phyloP scores from a whole-genome alignment of 2,329 filamentous ascomycete genomes.

The Aspergillus fructus region DNA sequence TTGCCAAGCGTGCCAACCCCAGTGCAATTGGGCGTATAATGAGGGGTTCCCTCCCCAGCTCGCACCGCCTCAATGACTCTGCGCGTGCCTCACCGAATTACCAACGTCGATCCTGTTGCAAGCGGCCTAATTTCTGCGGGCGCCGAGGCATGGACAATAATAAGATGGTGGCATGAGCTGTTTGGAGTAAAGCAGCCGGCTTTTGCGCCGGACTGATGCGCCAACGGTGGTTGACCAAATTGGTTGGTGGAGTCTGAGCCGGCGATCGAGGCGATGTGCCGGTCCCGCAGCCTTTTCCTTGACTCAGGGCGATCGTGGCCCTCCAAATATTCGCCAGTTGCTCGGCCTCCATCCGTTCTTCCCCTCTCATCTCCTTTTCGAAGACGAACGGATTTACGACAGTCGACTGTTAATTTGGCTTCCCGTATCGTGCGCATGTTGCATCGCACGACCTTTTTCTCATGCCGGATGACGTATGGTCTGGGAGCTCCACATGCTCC shows the following conservation, averaged over 20 bases:
- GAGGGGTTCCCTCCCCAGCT: conserved; percentile 8
- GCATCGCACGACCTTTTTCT: background rate
- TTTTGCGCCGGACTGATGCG: background rate
- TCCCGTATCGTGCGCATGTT: background rate
- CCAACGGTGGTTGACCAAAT: background rate
- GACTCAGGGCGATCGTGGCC: background rate
- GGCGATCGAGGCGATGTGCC: background rate
- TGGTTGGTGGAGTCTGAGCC: background rate
- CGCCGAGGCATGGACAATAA: background rate
- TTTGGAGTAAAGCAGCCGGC: background rate
- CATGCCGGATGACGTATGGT: conserved; percentile 10
- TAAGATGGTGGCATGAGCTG: background rate
- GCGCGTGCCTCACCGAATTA: background rate
- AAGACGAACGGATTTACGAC: background rate
- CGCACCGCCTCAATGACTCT: conserved; percentile 4
- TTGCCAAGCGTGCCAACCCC: background rate
- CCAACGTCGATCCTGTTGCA: background rate
- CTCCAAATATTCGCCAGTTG: background rate
- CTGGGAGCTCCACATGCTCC: conserved; percentile 3
- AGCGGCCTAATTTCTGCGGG: background rate
- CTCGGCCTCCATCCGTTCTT: background rate
- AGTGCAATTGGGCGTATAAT: conserved; percentile 2
- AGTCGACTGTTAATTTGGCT: background rate
- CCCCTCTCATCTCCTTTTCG: background rate
- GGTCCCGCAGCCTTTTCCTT: background rate